phyloP scores from a whole-genome alignment of 2,329 filamentous ascomycete genomes.

The Blumeriella jaapii region DNA sequence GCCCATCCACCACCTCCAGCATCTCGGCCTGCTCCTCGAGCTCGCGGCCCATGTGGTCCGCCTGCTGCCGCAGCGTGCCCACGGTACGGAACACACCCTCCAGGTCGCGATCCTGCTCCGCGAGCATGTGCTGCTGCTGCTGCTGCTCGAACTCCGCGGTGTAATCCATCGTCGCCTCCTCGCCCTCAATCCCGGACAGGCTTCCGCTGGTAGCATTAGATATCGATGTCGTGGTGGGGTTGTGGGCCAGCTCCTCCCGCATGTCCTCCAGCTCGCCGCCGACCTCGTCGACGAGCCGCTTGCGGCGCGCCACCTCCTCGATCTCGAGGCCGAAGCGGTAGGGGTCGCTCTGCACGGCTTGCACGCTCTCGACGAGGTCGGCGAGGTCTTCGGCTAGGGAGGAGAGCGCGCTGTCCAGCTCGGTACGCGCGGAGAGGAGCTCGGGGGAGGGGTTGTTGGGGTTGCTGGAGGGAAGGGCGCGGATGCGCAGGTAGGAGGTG shows the following conservation, averaged over 20 bases:
- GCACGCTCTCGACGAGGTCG: conserved; percentile 79
- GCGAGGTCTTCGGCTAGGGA: conserved; percentile 72
- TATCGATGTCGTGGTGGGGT: conserved; percentile 29
- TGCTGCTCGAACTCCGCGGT: conserved; percentile 83
- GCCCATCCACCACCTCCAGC: conserved; percentile 71
- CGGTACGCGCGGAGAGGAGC: conserved; percentile 63
- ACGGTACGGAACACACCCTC: conserved; percentile 91
- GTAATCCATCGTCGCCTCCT: conserved; percentile 27
- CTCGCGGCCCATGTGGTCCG: conserved; percentile 91
- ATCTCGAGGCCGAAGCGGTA: conserved; percentile 76
- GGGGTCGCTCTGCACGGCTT: conserved; percentile 78
- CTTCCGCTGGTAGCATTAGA: conserved; percentile 12
- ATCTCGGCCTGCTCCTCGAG: conserved; percentile 89
- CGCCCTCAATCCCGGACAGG: conserved; percentile 32
- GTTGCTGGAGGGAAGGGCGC: conserved; percentile 63
- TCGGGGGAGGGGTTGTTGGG: conserved; percentile 54
- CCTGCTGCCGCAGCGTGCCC: conserved; percentile 79
- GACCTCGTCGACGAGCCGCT: conserved; percentile 79
- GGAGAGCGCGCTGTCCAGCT: conserved; percentile 54
- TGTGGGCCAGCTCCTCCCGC: conserved; percentile 65
- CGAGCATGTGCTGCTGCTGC: conserved; percentile 83
- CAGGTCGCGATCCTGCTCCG: conserved; percentile 85
- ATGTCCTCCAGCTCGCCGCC: conserved; percentile 81
- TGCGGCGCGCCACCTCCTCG: conserved; percentile 69
- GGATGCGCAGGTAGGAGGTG: conserved; percentile 90